Base-by-base conservation (phyloP, 2,329 filamentous ascomycete genomes). In the Biscogniauxia sp. region DNA sequence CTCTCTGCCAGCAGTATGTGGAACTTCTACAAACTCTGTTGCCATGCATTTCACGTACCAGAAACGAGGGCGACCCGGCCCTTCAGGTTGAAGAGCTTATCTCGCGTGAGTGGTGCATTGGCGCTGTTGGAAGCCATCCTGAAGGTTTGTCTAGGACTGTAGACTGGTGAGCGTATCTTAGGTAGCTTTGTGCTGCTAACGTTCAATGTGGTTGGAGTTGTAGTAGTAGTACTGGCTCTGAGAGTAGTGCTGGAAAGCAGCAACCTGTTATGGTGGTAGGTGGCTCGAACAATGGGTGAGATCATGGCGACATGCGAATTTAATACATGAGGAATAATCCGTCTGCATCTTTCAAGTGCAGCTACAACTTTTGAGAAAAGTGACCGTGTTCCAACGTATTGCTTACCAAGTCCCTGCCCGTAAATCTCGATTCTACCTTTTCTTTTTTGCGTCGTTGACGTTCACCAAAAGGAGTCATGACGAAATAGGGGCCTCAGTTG, bases 1-100 rank as follows among this genome's bases (percentile, higher is more conserved):
- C 51, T 13, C 19, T 1, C 15, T 28, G 37, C 9, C 20, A n/a
- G 2, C 3, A 45, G 2, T 23, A 2, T n/a, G 13, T 3, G 28
- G 17, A 26, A n/a, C 23, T 26, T 19, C 3, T 26, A 13, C 15
- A 23, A 52, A 7, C 15, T 32, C 7, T 23, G 4, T 25, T 17
- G 23, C n/a, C 15, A 15, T 13, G 54, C 2, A 6, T 17, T 6
- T 11, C 13, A 61, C 71, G 37, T 59, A 77, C 78, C 79, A 1
- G 79, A 81, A 20, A 82, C 75, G 15, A 82, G 76, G 45, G 79
- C 79, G 0, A 81, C 77, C 54, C 74, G 76, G 58, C 75, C 77
- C 17, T 72, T 70, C 32, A 80, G 73, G 65, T 80, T 70, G 59
- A 80, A 81, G 32, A 81, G 74, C 56, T 67, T 68, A 56, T 76